phyloP scores from a whole-genome alignment of 108 stramenopile genomes.

The Skeletonema menzelii region DNA sequence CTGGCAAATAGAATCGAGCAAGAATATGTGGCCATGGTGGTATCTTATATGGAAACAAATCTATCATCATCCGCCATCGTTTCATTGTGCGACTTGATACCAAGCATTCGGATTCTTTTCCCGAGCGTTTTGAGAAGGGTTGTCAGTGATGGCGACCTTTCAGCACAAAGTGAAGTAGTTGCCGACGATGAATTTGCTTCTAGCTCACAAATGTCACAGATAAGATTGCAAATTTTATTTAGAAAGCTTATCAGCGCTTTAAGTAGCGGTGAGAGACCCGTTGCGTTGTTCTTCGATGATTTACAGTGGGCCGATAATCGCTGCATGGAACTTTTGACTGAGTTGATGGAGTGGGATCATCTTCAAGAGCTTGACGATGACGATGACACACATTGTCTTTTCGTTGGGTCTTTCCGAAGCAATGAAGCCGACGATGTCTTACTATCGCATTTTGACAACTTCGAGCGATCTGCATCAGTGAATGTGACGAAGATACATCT shows the following conservation, averaged over 20 bases:
- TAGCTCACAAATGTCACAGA: not conserved
- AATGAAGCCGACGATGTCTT: not conserved
- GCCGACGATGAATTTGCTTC: not conserved
- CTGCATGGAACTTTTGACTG: not conserved
- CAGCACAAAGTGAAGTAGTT: not conserved
- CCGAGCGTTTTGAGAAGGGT: conserved; percentile 1
- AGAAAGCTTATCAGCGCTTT: conserved; percentile 4
- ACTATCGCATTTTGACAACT: not conserved
- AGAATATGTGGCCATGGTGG: not conserved
- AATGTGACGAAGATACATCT: not conserved
- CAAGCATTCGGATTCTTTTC: not conserved
- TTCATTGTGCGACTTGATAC: conserved; percentile 1
- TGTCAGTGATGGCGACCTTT: conserved; percentile 4
- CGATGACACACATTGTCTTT: not conserved
- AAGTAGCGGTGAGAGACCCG: conserved; percentile 4
- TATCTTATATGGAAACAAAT: not conserved
- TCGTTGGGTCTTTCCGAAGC: not conserved
- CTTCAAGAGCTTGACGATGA: not conserved
- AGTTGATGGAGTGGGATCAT: not conserved
- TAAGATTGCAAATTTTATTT: conserved; percentile 8
- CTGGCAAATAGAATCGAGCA: not conserved
- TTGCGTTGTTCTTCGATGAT: conserved; percentile 25
- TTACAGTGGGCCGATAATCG: conserved; percentile 25
- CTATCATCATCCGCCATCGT: conserved; percentile 3
- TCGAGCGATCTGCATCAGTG: not conserved